Evolutionary conservation across 2,329 filamentous ascomycete species (phyloP), one percentile per base, ranked within the genome.

Genomic region (Colletotrichum sidae): DNA sequence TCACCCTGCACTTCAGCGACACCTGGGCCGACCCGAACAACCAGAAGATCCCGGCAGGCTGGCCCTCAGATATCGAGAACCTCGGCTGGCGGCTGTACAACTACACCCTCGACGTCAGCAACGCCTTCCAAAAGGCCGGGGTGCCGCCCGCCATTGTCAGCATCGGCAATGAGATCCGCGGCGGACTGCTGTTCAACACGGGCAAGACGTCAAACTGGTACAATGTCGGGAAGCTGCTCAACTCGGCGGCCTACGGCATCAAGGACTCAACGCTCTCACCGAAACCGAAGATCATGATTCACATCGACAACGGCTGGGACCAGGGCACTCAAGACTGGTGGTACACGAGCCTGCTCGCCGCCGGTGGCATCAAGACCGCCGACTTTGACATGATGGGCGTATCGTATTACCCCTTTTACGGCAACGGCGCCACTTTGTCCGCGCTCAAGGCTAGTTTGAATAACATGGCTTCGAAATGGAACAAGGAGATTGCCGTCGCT

Each of bases 221-320:
- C 69, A 92, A 91, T 74, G 85, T 92, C 38, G 89, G 89, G 0
- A 77, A 78, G 0, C 79, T 93, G 25, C 82, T 93, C 8, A 86
- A 90, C 72, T 88, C 88, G 7, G 90, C 87, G 0, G 82, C 87
- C 0, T 84, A 81, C 62, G 91, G 87, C 2, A 83, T 93, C 71
- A 90, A 88, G 70, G 87, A 90, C 71, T 90, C 87, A 5, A 79
- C 76, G 3, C 77, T 91, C 34, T 75, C 74, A 45, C 80, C 84
- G 0, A 83, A 85, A 67, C 88, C 90, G 2, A 86, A 89, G 73
- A 91, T 92, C 75, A 88, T 93, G 88, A 86, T 93, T 45, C 91
- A 93, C 71, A 82, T 92, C 4, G 90, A 93, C 74, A 90, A 92
- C 71, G 90, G 90, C n/a, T 93, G 90, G 88, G 84, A 90, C 68